Evolutionary conservation across 257 asterid genomes (phyloP).

Genomic region (Haberlea rhodopensis): DNA sequence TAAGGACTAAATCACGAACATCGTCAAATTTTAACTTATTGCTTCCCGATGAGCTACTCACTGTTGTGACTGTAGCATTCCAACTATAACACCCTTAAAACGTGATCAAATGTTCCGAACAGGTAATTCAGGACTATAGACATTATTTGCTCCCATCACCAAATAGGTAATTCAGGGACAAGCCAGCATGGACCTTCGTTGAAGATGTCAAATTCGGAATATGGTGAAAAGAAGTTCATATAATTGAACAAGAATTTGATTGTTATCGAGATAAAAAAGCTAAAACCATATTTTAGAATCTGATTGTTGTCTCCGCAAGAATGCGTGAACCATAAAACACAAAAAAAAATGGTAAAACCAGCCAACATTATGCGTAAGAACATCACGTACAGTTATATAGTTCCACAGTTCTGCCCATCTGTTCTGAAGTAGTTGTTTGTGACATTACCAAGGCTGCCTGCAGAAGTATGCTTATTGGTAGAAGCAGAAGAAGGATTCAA

Average conservation of each 20-base stretch:
- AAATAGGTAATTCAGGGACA: slow-evolving; percentile 65
- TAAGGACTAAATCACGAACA: too few relatives aligned
- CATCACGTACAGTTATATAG: slow-evolving; percentile 48
- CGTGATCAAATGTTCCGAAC: background rate
- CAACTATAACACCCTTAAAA: background rate
- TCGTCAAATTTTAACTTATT: too few relatives aligned
- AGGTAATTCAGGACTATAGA: background rate
- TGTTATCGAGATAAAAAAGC: background rate
- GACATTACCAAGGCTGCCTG: slow-evolving; percentile 37
- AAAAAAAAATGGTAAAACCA: too few relatives aligned
- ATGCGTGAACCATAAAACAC: too few relatives aligned
- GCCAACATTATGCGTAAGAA: background rate
- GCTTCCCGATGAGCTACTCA: too few relatives aligned
- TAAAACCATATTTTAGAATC: background rate
- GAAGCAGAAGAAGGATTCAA: slow-evolving; percentile 34
- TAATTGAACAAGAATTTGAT: too few relatives aligned
- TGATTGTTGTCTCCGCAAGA: background rate
- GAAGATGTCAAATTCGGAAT: background rate
- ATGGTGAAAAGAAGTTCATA: too few relatives aligned
- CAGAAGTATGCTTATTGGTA: slow-evolving; percentile 39
- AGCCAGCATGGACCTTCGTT: slow-evolving; percentile 78
- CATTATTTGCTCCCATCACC: slow-evolving; percentile 56
- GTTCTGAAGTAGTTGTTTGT: slow-evolving; percentile 62
- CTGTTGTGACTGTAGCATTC: too few relatives aligned
- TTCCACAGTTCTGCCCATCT: slow-evolving; percentile 83